A percentile compares a stretch with the other conserved stretches of the same genome.
Evolutionary conservation across 75 land plant species (phyloP).

Genomic region (Chamaecyparis obtusa): DNA sequence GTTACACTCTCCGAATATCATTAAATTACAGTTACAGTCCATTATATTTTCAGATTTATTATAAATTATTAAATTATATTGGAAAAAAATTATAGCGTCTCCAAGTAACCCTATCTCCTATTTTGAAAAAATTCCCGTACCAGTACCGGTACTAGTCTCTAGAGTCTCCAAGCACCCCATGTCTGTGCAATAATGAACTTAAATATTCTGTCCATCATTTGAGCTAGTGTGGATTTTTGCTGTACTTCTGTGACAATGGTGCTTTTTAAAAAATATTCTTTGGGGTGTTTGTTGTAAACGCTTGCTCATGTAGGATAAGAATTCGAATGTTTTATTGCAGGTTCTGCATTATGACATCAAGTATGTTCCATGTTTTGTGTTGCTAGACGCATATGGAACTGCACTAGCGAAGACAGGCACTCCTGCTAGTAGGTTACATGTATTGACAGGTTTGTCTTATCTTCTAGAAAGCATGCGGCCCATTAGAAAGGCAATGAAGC

Average conservation of each 20-base stretch:
- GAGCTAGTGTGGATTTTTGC: not conserved
- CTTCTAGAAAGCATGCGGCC: constrained; percentile 82
- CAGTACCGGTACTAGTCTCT: too few species aligned
- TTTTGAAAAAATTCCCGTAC: too few species aligned
- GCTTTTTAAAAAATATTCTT: not conserved
- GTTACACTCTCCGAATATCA: too few species aligned
- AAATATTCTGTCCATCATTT: not conserved
- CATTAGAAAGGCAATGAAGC: not conserved
- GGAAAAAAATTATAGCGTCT: too few species aligned
- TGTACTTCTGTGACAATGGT: not conserved
- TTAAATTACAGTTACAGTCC: too few species aligned
- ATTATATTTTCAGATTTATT: too few species aligned
- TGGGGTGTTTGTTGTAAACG: not conserved
- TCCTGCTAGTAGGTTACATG: constrained; percentile 85
- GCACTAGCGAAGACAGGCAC: constrained; percentile 88
- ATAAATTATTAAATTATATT: too few species aligned
- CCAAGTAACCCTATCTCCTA: too few species aligned
- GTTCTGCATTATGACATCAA: constrained; percentile 84
- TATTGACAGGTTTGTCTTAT: constrained; percentile 81
- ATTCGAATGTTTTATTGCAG: constrained; percentile 35
- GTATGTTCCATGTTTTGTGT: constrained; percentile 98
- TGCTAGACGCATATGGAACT: constrained; percentile 79
- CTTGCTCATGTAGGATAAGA: constrained; percentile 16
- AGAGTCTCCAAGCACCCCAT: too few species aligned
- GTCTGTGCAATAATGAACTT: too few species aligned